These are phyloP conservation scores for Eucalyptus cloeziana DNA, from an alignment of 345 rosid species.

Conservation along the genomic window DNA sequence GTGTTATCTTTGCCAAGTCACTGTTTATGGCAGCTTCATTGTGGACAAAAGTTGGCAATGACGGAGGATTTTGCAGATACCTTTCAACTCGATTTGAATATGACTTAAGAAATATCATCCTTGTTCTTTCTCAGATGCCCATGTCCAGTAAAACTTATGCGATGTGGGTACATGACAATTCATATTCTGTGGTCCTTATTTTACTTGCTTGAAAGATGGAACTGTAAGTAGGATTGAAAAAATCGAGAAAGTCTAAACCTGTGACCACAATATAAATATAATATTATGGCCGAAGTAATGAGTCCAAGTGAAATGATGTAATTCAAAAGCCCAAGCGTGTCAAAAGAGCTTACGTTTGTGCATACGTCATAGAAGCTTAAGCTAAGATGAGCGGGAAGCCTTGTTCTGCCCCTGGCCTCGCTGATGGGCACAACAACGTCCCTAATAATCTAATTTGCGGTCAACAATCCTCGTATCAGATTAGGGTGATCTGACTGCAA, in stretches of 20 bases:
- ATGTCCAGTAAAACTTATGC: neutral
- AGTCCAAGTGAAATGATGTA: neutral
- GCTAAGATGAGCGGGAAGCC: neutral
- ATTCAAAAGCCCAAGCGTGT: neutral
- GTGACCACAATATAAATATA: neutral
- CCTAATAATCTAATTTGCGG: neutral
- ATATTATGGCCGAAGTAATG: neutral
- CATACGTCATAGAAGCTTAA: neutral
- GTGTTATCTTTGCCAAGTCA: neutral
- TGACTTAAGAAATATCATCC: neutral
- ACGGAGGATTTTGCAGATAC: neutral
- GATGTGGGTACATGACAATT: neutral
- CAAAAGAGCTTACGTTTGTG: neutral
- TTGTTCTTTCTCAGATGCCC: neutral
- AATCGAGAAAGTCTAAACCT: neutral
- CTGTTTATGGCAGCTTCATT: neutral
- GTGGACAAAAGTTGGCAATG: neutral
- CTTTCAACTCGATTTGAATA: neutral
- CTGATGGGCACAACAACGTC: fast-evolving
- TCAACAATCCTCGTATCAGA: neutral
- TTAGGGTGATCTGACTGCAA: neutral
- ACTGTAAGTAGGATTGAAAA: neutral
- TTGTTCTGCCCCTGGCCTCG: neutral
- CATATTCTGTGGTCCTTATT: neutral
- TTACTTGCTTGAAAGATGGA: neutral